Base-by-base conservation (phyloP, 768 basidiomycete genomes). In the Kwoniella dejecticola region DNA sequence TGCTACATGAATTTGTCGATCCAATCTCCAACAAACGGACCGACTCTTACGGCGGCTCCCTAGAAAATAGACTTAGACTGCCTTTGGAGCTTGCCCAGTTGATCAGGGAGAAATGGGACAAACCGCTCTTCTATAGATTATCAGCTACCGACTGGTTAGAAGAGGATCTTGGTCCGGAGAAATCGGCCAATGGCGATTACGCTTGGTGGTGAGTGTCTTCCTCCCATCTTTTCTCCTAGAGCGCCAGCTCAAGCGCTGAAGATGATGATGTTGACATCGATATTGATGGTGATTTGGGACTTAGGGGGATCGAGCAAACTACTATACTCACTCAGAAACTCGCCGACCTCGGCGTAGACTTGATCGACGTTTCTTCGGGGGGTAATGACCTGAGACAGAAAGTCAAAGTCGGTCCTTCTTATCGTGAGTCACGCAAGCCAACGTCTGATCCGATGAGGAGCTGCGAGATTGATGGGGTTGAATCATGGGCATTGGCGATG, bases 301-400 rank as follows among this genome's bases (percentile, higher is more conserved):
- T 21, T 52, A 75, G 89, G 88, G 90, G 89, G 11, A 80, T 90
- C 52, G 86, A 90, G 71, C 90, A 92, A 77, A 88, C 84, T 73
- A 86, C 81, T 30, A 69, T 86, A 31, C 82, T 86, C 29, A 82
- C 82, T 1, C 82, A 82, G 13, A 82, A 85, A 72, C 74, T 91
- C 69, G 75, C 83, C 68, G 77, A 84, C 56, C 65, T 85, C 4
- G 88, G 87, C 7, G 82, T 91, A 12, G 90, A 91, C 72, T 79
- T 94, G n/a, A 75, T 94, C 50, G 89, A 94, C 76, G 83, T 83
- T 48, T 86, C 84, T 40, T 82, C 83, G 0, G 89, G 88, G 13
- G 88, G 88, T 2, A 87, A 87, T 67, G 87, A 84, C 81, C 74
- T 63, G 3, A 67, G 82, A 52, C 87, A 89, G 76, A 83, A 86